Conservation (phyloP, 108 stramenopile genomes). For the Chaetoceros tenuissimus region DNA sequence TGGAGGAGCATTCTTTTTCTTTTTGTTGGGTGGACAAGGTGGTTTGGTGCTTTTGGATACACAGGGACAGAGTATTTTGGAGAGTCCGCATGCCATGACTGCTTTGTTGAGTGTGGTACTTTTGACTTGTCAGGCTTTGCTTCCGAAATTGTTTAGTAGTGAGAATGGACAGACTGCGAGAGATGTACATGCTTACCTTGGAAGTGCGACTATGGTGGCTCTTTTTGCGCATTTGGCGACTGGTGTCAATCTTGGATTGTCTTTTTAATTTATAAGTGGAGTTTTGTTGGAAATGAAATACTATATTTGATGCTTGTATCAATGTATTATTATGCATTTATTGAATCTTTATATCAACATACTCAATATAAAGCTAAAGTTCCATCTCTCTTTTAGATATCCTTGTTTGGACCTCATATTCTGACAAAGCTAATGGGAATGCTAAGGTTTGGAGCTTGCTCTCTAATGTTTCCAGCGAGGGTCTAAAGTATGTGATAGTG, state of each 20-base stretch:
- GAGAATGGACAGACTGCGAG: constrained; percentile 20
- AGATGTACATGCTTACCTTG: constrained; percentile 35
- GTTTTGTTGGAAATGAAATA: not conserved
- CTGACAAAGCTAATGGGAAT: too few relatives aligned
- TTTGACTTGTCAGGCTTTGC: constrained; percentile 24
- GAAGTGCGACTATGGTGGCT: constrained; percentile 34
- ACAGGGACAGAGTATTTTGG: constrained; percentile 29
- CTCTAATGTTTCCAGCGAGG: too few relatives aligned
- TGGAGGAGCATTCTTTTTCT: constrained; percentile 35
- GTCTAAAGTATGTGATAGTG: too few relatives aligned
- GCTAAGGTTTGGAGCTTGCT: too few relatives aligned
- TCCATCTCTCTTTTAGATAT: too few relatives aligned
- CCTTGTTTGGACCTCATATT: too few relatives aligned
- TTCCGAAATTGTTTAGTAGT: constrained; percentile 24
- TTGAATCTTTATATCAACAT: too few relatives aligned
- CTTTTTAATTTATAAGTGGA: constrained; percentile 9
- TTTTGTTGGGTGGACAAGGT: constrained; percentile 42
- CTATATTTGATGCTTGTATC: not conserved
- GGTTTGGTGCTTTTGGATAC: constrained; percentile 33
- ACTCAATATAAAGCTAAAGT: too few relatives aligned
- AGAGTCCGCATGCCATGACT: constrained; percentile 35
- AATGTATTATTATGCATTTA: too few relatives aligned
- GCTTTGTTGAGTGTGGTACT: constrained; percentile 16
- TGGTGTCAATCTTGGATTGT: constrained; percentile 32
- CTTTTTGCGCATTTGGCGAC: constrained; percentile 28